These are phyloP conservation scores for Rhizopogon sp. DNA, from an alignment of 768 basidiomycete genomes.

Conservation along the genomic window DNA sequence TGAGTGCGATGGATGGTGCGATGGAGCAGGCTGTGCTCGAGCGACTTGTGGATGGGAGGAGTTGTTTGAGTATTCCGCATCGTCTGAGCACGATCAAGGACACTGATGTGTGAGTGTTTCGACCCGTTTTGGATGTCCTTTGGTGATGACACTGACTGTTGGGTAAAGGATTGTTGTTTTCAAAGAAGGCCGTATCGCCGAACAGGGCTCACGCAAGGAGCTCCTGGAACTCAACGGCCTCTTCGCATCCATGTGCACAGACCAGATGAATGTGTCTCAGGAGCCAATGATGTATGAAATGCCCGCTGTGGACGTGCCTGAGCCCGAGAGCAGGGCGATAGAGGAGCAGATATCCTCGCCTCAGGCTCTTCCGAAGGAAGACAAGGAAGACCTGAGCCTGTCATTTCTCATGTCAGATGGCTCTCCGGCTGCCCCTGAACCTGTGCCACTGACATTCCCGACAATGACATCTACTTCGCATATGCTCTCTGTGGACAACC, in stretches of 20 bases:
- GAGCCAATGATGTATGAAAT: not conserved
- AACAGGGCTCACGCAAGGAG: slow-evolving; percentile 76
- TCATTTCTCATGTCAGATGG: slow-evolving; percentile 33
- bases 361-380: not conserved
- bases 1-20: slow-evolving; percentile 30
- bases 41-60: slow-evolving; percentile 12
- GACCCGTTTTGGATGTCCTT: not conserved
- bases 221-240: slow-evolving; percentile 65
- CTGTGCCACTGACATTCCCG: slow-evolving; percentile 37
- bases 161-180: slow-evolving; percentile 79
- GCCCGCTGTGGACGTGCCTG: not conserved
- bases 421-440: slow-evolving; percentile 7
- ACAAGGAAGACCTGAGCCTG: slow-evolving; percentile 3
- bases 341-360: no score
- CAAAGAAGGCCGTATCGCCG: slow-evolving; percentile 83
- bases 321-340: no score
- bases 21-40: slow-evolving; percentile 15
- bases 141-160: not conserved
- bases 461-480: slow-evolving; percentile 20
- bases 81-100: slow-evolving; percentile 42
- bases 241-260: slow-evolving; percentile 87
- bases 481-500: slow-evolving; percentile 20
- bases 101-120: slow-evolving; percentile 50
- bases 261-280: slow-evolving; percentile 55
- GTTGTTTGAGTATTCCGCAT: not conserved